Percentiles rank a stretch among this genome's conserved stretches.
Conservation (phyloP, 805 yeast species). For the Wickerhamiella alocasiicola region DNA sequence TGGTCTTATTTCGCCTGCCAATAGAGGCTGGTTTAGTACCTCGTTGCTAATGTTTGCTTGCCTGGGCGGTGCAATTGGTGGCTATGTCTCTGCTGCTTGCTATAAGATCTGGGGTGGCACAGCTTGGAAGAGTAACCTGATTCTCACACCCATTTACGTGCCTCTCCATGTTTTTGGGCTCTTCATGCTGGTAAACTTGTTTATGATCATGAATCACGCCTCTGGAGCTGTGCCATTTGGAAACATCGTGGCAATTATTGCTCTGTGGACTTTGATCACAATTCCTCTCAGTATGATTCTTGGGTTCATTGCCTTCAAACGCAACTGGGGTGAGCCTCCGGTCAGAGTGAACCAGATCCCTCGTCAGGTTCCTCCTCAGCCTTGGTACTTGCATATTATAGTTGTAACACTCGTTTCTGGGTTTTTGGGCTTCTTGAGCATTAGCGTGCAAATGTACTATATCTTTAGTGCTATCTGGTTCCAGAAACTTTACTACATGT, state of each 20-base stretch:
- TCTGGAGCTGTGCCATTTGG: conserved; percentile 94
- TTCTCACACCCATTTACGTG: conserved; percentile 69
- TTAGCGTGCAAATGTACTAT: conserved; percentile 90
- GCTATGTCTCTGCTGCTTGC: conserved; percentile 72
- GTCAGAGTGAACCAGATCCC: conserved; percentile 92
- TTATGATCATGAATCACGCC: conserved; percentile 62
- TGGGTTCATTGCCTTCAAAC: conserved; percentile 64
- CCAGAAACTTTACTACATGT: conserved; percentile 89
- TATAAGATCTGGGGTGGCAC: conserved; percentile 89
- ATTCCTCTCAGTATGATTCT: conserved; percentile 77
- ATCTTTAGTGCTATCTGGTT: conserved; percentile 88
- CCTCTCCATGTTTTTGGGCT: conserved; percentile 63
- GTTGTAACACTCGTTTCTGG: conserved; percentile 70
- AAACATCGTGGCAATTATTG: conserved; percentile 67
- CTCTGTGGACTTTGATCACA: conserved; percentile 76
- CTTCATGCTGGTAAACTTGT: conserved; percentile 65
- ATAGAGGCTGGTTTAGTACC: conserved; percentile 86
- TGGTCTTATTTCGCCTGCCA: conserved; percentile 86
- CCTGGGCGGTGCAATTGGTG: conserved; percentile 66
- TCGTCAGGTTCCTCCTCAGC: conserved; percentile 88
- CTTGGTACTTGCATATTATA: conserved; percentile 59
- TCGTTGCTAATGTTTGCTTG: conserved; percentile 79
- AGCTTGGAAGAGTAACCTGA: conserved; percentile 75
- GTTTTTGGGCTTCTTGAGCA: conserved; percentile 86
- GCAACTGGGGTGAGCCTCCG: conserved; percentile 48